Conservation (phyloP, 2,329 filamentous ascomycete species). For the Pseudocercospora fuligena region DNA sequence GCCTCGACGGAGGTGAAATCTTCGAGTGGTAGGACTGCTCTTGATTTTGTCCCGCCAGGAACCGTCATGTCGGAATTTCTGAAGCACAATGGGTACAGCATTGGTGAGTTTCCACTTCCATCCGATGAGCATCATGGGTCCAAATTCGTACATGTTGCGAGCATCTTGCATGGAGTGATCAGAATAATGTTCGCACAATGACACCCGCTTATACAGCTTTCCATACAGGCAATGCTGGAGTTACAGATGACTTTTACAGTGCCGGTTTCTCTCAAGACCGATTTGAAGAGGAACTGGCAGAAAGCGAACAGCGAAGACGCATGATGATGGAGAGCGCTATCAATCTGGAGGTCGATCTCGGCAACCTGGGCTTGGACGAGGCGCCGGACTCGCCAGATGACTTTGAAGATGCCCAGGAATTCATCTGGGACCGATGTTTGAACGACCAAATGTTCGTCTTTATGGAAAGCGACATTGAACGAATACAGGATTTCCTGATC, state of each 20-base stretch:
- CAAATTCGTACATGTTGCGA: not conserved
- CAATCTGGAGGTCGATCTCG: conserved; percentile 93
- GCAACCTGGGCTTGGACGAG: conserved; percentile 94
- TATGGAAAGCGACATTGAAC: conserved; percentile 88
- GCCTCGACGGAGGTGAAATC: conserved; percentile 97
- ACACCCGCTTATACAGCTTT: not conserved
- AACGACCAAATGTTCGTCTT: conserved; percentile 99
- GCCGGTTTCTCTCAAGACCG: conserved; percentile 88
- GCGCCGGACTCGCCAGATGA: conserved; percentile 89
- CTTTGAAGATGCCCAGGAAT: conserved; percentile 87
- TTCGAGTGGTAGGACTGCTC: conserved; percentile 87
- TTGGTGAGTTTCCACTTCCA: conserved; percentile 49
- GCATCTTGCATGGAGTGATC: not conserved
- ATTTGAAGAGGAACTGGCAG: conserved; percentile 96
- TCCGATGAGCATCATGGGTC: not conserved
- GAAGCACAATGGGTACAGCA: conserved; percentile 90
- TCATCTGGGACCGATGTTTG: conserved; percentile 91
- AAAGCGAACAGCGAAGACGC: conserved; percentile 90
- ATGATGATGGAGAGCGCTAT: conserved; percentile 99
- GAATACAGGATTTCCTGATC: conserved; percentile 92
- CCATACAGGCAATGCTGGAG: conserved; percentile 65
- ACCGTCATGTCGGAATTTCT: conserved; percentile 97
- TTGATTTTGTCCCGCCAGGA: conserved; percentile 93
- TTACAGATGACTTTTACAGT: conserved; percentile 90
- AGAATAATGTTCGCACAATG: not conserved